Base-by-base conservation (phyloP, 352 stramenopile species). In the Pythium pyrilobum region DNA sequence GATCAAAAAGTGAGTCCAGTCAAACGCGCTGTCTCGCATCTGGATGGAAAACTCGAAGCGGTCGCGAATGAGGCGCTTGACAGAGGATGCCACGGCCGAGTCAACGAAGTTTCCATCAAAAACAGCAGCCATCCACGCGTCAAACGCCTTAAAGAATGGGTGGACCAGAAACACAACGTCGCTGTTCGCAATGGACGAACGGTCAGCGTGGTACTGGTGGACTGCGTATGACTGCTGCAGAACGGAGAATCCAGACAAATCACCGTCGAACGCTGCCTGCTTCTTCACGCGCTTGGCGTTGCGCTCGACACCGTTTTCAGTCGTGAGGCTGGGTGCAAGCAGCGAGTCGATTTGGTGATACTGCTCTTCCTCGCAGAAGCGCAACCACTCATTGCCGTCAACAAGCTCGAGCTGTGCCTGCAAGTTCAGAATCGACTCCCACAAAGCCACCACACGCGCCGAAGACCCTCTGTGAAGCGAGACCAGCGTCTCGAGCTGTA, bases 221-320 rank as follows among this genome's bases (percentile, higher is more conserved):
- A 92, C 76, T 9, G 81, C 80, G 52, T 92, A 95, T 37, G 84
- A 95, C 50, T 92, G 81, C 46, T 95, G 81, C 23, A 95, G 63
- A 8, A 92, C 64, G 18, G 80, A 92, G 13, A 84, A 67, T 2
- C 51, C 62, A 0, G 58, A 72, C 24, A 85, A 24, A 41, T 72
- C 73, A 43, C 56, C 62, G 18, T 81, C 66, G 20, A 66, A 56
- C 1, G 46, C 46, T 8, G 37, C 29, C 13, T 45, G 48, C 40
- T 52, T 59, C 56, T 66, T 70, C 25, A 39, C 41, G 11, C 62
- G 62, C 62, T 70, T 70, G 1, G 52, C 44, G 24, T 34, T 60
- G 10, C 49, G 60, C 20, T 62, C 48, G 3, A n/a, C 21, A 10
- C 27, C 18, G 18, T 34, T 52, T 7, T 33, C 31, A 5, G 46